Conservation (phyloP, 768 basidiomycete genomes). For the Boletus pseudopeckii region DNA sequence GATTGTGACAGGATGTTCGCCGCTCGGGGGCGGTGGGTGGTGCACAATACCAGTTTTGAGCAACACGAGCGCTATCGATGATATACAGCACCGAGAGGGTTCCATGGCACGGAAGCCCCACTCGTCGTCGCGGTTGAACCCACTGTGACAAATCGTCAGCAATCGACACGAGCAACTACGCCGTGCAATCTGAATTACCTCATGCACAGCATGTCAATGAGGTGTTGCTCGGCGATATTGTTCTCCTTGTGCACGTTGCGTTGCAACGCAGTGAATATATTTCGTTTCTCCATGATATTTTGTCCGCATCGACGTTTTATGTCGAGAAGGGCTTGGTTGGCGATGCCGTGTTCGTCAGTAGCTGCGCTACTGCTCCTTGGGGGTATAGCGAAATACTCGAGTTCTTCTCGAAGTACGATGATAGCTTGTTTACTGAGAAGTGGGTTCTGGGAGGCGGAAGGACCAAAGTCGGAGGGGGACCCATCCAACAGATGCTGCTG, state of each 20-base stretch:
- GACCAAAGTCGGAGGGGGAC: conserved; percentile 53
- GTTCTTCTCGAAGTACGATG: conserved; percentile 95
- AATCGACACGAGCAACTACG: neutral
- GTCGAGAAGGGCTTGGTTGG: conserved; percentile 72
- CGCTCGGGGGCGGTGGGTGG: conserved; percentile 46
- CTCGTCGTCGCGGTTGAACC: conserved; percentile 94
- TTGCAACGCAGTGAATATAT: conserved; percentile 97
- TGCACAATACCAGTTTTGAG: conserved; percentile 96
- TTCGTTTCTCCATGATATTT: conserved; percentile 82
- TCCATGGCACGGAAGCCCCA: conserved; percentile 98
- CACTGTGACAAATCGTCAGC: conserved; percentile 40
- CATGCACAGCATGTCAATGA: conserved; percentile 99
- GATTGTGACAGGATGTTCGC: conserved; percentile 71
- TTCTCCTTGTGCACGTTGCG: conserved; percentile 99
- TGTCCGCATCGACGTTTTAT: conserved; percentile 86
- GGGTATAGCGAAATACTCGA: conserved; percentile 98
- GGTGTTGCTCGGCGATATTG: conserved; percentile 96
- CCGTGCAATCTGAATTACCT: conserved; percentile 51
- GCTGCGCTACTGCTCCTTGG: conserved; percentile 57
- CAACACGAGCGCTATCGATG: conserved; percentile 94
- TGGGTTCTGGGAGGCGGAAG: conserved; percentile 79
- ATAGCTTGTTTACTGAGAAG: conserved; percentile 95
- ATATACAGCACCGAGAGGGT: conserved; percentile 95
- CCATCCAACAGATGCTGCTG: conserved; percentile 78
- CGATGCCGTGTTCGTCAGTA: conserved; percentile 76